Evolutionary conservation across 441 rosid genomes (phyloP).

Genomic region (Kokia cookei): DNA sequence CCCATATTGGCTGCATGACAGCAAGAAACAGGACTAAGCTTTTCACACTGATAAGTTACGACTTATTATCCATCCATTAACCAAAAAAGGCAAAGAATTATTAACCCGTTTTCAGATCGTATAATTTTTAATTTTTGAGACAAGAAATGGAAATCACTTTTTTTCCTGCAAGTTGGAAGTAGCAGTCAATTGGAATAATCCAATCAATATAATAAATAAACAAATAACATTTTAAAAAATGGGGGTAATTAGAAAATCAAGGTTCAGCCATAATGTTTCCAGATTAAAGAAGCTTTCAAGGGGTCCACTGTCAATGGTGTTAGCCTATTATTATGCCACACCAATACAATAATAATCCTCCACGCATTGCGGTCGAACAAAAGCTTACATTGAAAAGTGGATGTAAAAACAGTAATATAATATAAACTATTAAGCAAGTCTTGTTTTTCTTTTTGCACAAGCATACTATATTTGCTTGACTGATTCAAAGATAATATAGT

Average conservation of each 20-base stretch:
- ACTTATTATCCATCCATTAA: background rate
- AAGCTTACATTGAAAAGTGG: background rate
- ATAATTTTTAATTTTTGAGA: background rate
- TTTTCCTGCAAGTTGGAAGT: background rate
- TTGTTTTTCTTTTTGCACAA: background rate
- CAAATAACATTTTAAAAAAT: background rate
- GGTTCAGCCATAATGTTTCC: background rate
- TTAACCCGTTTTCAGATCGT: background rate
- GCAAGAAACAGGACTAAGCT: background rate
- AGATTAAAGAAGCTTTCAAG: background rate
- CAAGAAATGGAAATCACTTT: background rate
- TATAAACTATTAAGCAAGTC: too few relatives aligned
- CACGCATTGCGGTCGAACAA: background rate
- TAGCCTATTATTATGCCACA: background rate
- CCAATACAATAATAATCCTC: background rate
- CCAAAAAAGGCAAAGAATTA: background rate
- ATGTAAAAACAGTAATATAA: too few relatives aligned
- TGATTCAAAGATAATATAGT: constrained; percentile 1
- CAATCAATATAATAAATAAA: background rate
- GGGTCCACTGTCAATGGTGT: background rate
- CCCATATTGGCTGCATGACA: constrained; percentile 51
- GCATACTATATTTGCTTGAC: background rate
- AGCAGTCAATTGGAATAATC: background rate
- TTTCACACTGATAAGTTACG: background rate
- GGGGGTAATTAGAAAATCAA: background rate